Conservation (phyloP, 2,329 filamentous ascomycete genomes). For the Pseudogymnoascus sp. region DNA sequence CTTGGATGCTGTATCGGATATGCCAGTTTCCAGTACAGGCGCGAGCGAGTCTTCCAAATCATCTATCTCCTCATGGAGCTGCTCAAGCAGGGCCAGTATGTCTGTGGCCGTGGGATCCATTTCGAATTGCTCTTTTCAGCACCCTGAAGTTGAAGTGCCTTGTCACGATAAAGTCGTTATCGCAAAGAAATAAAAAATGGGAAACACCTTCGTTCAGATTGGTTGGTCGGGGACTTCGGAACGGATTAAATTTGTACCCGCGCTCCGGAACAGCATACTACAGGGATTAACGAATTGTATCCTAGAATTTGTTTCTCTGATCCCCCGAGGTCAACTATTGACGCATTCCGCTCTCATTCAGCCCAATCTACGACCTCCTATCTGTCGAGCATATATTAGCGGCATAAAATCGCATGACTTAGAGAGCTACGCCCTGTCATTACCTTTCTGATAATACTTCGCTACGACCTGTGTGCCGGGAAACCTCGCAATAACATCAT, state of each 20-base stretch:
- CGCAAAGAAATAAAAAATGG: conserved; percentile 6
- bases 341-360: background rate
- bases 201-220: conserved; percentile 5
- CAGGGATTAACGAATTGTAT: conserved; percentile 8
- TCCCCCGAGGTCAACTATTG: conserved; percentile 8
- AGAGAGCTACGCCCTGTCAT: conserved; percentile 1
- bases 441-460: background rate
- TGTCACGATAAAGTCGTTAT: conserved; percentile 3
- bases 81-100: conserved; percentile 26
- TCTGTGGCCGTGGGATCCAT: conserved; percentile 36
- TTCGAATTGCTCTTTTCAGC: conserved; percentile 9
- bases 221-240: conserved; percentile 1
- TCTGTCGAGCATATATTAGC: conserved; percentile 6
- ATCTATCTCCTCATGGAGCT: conserved; percentile 73
- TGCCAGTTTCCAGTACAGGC: conserved; percentile 61
- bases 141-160: conserved; percentile 4
- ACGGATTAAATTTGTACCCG: background rate
- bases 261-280: background rate
- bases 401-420: background rate
- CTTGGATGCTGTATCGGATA: conserved; percentile 66
- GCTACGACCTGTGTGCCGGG: background rate
- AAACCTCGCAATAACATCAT: conserved; percentile 8
- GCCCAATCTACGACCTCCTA: background rate
- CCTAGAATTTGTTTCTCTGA: conserved; percentile 9
- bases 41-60: conserved; percentile 66